These are phyloP conservation scores for Aquilaria sinensis DNA, from an alignment of 345 rosid genomes.

Conservation along the genomic window DNA sequence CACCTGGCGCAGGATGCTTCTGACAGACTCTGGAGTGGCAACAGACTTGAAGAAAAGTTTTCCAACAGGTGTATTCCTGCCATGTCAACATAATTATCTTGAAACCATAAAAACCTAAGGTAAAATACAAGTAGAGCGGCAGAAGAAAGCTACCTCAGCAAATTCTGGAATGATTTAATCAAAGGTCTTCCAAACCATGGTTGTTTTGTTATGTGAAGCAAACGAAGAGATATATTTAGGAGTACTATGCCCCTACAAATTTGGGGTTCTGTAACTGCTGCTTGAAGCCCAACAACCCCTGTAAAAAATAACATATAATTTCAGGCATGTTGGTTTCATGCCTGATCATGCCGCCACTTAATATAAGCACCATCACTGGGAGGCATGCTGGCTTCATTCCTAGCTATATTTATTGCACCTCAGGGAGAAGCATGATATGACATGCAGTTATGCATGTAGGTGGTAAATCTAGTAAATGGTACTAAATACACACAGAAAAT, in stretches of 20 bases:
- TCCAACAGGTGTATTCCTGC: conserved; percentile 73
- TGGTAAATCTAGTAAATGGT: too few relatives aligned
- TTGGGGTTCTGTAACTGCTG: conserved; percentile 63
- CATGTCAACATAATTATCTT: conserved; percentile 12
- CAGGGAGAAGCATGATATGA: too few relatives aligned
- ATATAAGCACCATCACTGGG: too few relatives aligned
- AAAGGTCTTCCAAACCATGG: conserved; percentile 74
- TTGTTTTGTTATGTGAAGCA: conserved; percentile 88
- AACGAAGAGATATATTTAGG: conserved; percentile 69
- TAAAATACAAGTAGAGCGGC: neutral
- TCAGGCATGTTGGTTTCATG: neutral
- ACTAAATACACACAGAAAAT: too few relatives aligned
- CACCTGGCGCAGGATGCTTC: conserved; percentile 76
- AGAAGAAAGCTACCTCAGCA: conserved; percentile 45
- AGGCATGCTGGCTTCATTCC: too few relatives aligned
- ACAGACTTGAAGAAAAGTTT: conserved; percentile 55
- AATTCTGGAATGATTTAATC: conserved; percentile 69
- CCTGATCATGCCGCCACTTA: too few relatives aligned
- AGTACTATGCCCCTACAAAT: conserved; percentile 64
- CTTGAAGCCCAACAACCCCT: conserved; percentile 94
- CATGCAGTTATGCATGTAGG: too few relatives aligned
- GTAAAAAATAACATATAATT: conserved; percentile 11
- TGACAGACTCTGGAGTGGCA: conserved; percentile 65
- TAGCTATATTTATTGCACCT: too few relatives aligned
- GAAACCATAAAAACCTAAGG: neutral